A percentile compares a stretch with the other conserved stretches of the same genome.
Evolutionary conservation across 305 asterid species (phyloP).

Genomic region (Plantago lanceolata): DNA sequence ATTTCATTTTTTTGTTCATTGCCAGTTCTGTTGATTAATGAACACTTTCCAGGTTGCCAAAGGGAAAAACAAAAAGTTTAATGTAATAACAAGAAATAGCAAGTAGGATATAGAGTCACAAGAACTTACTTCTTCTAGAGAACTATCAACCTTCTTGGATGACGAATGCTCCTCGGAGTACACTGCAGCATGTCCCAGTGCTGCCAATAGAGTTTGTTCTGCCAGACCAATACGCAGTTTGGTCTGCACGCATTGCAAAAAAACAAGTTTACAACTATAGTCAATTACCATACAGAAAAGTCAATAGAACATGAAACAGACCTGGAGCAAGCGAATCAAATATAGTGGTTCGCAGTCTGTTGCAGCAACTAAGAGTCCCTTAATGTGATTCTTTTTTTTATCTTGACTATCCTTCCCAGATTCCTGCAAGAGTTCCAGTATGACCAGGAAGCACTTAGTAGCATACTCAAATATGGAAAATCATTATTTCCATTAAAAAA

Average conservation of each 20-base stretch:
- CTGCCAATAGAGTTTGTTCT: slow-evolving; percentile 81
- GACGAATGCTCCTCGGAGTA: slow-evolving; percentile 63
- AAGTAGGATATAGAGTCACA: slow-evolving; percentile 2
- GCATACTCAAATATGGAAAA: slow-evolving; percentile 20
- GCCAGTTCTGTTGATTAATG: no score
- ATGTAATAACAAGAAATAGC: background rate
- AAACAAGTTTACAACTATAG: slow-evolving; percentile 29
- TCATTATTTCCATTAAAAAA: background rate
- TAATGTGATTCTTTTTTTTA: slow-evolving; percentile 85
- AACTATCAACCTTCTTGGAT: slow-evolving; percentile 46
- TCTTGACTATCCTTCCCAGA: slow-evolving; percentile 92
- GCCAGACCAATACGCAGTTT: slow-evolving; percentile 89
- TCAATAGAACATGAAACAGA: slow-evolving; percentile 24
- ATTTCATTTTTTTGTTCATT: no score
- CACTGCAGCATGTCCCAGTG: slow-evolving; percentile 78
- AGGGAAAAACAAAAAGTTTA: no score
- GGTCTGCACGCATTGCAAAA: slow-evolving; percentile 55
- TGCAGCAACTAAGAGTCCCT: slow-evolving; percentile 84
- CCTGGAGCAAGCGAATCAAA: slow-evolving; percentile 94
- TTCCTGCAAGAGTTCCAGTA: slow-evolving; percentile 46
- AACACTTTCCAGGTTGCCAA: no score
- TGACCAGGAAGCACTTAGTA: slow-evolving; percentile 19
- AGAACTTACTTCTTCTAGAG: slow-evolving; percentile 64
- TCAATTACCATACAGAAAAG: slow-evolving; percentile 23
- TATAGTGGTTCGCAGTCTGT: slow-evolving; percentile 94